Base-by-base conservation (phyloP, 176 grass and related monocot species). In the Miscanthus lutarioriparius region DNA sequence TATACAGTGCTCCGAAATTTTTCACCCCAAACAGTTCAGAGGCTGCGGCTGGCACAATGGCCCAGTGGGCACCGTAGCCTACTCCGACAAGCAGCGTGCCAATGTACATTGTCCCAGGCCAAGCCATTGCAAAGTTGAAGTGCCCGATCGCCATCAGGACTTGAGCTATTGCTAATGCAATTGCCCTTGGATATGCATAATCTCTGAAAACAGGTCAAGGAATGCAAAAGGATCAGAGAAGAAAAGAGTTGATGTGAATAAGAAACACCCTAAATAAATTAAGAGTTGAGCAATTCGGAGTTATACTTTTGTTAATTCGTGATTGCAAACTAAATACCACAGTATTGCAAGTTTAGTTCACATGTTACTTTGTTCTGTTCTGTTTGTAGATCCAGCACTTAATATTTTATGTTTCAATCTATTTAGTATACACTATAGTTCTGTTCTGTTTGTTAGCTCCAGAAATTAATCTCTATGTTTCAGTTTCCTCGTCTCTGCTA, bases 121-220 rank as follows among this genome's bases (percentile, higher is more conserved):
- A 91, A 38, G 77, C 95, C 92, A 94, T 94, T 33, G 95, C 92
- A 6, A 97, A 97, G 70, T 38, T 84, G 78, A 97, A 92, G 73
- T 97, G 95, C 32, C 95, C 95, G 6, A 94, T 78, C 30, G 95
- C 88, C 92, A 92, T 92, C 23, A 97, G 56, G 11, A 94, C 58
- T 80, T 97, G 95, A 77, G 92, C 90, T 72, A 48, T 90, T 27
- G 86, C 95, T 43, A 97, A 87, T 5, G 90, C 95, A 65, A 92
- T 86, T 17, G 92, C 88, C 72, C 95, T 94, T 67, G 95, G 95
- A 86, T 92, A 91, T 41, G 95, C 90, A 43, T 85, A 83, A 68
- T 97, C 92, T 92, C 95, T 97, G 78, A 68, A 84, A 70, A 58
- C 20, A 59, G 30, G 7, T 67, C 12, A 78, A n/a, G 39, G 26